These are phyloP conservation scores for Huiozyma naganishii DNA, from an alignment of 805 yeast genomes.

Conservation along the genomic window DNA sequence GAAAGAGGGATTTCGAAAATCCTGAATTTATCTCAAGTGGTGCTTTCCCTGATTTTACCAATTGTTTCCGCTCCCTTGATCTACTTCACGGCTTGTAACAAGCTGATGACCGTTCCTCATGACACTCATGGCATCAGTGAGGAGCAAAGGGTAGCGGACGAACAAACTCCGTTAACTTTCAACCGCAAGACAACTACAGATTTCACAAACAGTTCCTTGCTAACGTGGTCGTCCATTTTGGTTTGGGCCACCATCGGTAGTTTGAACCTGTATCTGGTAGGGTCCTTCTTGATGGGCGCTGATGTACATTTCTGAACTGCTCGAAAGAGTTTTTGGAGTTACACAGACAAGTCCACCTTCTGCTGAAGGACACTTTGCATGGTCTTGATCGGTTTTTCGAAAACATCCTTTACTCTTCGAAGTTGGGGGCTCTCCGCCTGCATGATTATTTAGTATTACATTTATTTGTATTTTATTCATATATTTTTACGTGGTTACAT, in stretches of 20 bases:
- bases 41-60: constrained; percentile 69
- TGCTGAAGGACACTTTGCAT: background rate
- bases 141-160: constrained; percentile 9
- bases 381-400: background rate
- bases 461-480: background rate
- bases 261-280: constrained; percentile 60
- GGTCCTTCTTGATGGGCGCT: constrained; percentile 38
- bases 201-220: constrained; percentile 54
- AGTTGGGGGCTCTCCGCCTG: background rate
- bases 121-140: constrained; percentile 6
- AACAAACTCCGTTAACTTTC: constrained; percentile 20
- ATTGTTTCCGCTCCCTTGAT: constrained; percentile 82
- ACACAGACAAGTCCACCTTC: background rate
- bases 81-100: constrained; percentile 62
- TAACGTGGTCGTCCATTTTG: constrained; percentile 43
- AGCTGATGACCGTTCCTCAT: constrained; percentile 50
- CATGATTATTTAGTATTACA: background rate
- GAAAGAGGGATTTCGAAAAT: constrained; percentile 70
- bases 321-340: background rate
- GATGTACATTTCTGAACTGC: constrained; percentile 36
- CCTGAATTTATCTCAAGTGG: constrained; percentile 75
- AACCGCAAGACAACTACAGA: constrained; percentile 33
- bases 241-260: constrained; percentile 65
- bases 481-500: too few relatives aligned
- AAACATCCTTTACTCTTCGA: background rate